phyloP scores from a whole-genome alignment of 768 basidiomycete species.

The Pisolithus tinctorius region DNA sequence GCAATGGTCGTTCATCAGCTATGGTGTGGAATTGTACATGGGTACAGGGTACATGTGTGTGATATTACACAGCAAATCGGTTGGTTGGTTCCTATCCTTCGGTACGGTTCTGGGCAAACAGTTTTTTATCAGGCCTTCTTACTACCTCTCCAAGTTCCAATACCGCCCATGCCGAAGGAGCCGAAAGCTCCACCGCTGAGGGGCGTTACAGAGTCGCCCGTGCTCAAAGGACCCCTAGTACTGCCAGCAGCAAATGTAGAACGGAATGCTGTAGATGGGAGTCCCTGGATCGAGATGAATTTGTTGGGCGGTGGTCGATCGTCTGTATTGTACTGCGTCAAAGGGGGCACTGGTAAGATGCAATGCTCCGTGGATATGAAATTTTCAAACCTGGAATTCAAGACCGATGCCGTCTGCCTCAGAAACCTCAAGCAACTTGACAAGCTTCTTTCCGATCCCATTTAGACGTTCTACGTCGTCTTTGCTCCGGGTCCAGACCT shows the following conservation, averaged over 20 bases:
- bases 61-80: no score
- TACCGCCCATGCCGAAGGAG: conserved; percentile 40
- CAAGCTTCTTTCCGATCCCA: conserved; percentile 73
- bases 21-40: no score
- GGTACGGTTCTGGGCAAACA: no score
- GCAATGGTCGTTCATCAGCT: no score
- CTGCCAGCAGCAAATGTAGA: conserved; percentile 46
- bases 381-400: conserved; percentile 73
- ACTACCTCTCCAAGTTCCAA: conserved; percentile 26
- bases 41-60: no score
- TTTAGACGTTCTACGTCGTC: conserved; percentile 85
- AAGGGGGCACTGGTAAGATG: not conserved
- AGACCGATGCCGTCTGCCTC: conserved; percentile 81
- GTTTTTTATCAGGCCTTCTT: conserved; percentile 18
- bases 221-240: conserved; percentile 15
- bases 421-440: conserved; percentile 76
- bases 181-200: conserved; percentile 38
- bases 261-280: conserved; percentile 62
- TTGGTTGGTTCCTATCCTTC: no score
- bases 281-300: conserved; percentile 71
- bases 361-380: not conserved
- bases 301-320: conserved; percentile 77
- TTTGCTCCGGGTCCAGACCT: conserved; percentile 83
- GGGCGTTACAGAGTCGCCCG: conserved; percentile 18
- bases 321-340: conserved; percentile 72